Conservation (phyloP, 192 early-diverging fungal species). For the Entomortierella beljakovae region DNA sequence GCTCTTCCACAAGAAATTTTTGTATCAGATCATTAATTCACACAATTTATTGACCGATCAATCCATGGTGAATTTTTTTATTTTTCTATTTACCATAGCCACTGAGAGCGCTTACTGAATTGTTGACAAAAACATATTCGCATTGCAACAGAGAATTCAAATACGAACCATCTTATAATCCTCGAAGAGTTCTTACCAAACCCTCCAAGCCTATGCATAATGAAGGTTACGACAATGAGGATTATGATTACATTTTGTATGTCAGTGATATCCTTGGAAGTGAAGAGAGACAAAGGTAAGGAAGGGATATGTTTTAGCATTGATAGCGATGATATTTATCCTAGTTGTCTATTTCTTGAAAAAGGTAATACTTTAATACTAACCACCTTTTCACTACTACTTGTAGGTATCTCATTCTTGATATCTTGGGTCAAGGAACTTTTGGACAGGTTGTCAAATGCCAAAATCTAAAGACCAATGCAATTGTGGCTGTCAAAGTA, state of each 20-base stretch:
- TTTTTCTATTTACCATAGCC: slow-evolving; percentile 41
- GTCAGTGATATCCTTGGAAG: slow-evolving; percentile 97
- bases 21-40: neutral
- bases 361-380: too few relatives aligned
- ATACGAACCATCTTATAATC: slow-evolving; percentile 84
- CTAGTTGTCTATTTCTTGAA: too few relatives aligned
- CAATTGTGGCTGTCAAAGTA: slow-evolving; percentile 94
- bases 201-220: slow-evolving; percentile 92
- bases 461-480: slow-evolving; percentile 91
- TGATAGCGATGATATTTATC: too few relatives aligned
- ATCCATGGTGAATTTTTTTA: neutral
- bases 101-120: slow-evolving; percentile 65
- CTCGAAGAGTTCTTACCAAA: slow-evolving; percentile 93
- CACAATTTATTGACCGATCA: neutral
- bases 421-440: slow-evolving; percentile 95
- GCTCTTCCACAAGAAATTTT: too few relatives aligned
- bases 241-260: slow-evolving; percentile 96
- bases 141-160: slow-evolving; percentile 84
- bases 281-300: slow-evolving; percentile 86
- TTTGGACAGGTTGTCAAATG: slow-evolving; percentile 99
- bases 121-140: slow-evolving; percentile 78
- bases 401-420: slow-evolving; percentile 89
- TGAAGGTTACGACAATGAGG: slow-evolving; percentile 94
- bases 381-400: neutral
- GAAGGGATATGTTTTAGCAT: neutral